Percentiles rank a stretch among this genome's conserved stretches.
Conservation (phyloP, 2,329 filamentous ascomycete genomes). For the Orbilia javanica region DNA sequence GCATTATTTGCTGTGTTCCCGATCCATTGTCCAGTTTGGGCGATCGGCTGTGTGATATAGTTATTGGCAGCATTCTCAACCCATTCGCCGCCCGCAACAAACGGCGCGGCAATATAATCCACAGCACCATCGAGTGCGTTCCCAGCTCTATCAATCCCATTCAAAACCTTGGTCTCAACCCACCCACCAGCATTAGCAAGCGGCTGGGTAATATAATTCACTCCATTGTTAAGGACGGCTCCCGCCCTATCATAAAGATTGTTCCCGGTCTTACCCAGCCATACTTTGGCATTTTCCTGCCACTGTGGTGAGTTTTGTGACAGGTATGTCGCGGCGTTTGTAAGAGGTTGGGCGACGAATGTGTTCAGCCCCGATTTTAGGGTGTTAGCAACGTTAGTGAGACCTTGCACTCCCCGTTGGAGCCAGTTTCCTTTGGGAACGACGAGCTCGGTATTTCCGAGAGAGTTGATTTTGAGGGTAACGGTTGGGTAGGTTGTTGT, state of each 20-base stretch:
- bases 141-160: background rate
- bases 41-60: conserved; percentile 8
- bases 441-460: conserved; percentile 29
- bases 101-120: background rate
- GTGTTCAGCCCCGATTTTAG: background rate
- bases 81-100: conserved; percentile 26
- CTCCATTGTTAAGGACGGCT: background rate
- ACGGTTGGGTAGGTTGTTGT: conserved; percentile 23
- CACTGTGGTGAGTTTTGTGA: background rate
- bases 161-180: conserved; percentile 3
- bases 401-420: conserved; percentile 24
- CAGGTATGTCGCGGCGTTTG: conserved; percentile 11
- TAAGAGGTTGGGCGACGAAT: background rate
- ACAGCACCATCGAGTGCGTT: conserved; percentile 17
- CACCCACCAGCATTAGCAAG: conserved; percentile 17
- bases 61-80: background rate
- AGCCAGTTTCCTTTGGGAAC: conserved; percentile 35
- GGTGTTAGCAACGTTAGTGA: conserved; percentile 14
- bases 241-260: background rate
- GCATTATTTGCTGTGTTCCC: background rate
- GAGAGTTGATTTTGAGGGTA: conserved; percentile 25
- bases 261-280: background rate
- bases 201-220: conserved; percentile 8
- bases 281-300: background rate
- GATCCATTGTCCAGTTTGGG: conserved; percentile 19